Evolutionary conservation across 139 green algal species (phyloP), one percentile per base, ranked within the genome.

Genomic region (Picochlorum sp.): DNA sequence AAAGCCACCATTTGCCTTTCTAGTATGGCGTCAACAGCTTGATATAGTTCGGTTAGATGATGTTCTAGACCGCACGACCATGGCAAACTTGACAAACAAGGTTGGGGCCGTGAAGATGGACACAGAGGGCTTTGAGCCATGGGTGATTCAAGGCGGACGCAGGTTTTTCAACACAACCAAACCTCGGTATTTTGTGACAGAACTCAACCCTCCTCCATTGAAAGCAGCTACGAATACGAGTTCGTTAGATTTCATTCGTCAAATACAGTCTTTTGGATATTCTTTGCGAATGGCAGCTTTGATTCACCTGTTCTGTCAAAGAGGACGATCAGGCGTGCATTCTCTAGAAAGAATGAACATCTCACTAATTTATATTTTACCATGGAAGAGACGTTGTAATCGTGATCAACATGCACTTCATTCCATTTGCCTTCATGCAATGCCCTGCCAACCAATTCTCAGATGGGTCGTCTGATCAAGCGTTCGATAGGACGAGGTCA

Each of bases 21-120:
- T 26, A 14, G 50, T 58, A 11, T 49, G 23, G 50, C 56, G 56
- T n/a, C 16, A 28, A 45, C 16, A 62, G 6, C 16, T 62, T 45
- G 16, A 62, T 9, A 9, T 62, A 21, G 18, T 45, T 10, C 16
- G 18, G 8, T 18, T 62, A 20, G 56, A 62, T 51, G 56, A 62
- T n/a, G 18, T 62, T 13, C 4, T 62, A 21, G 32, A 14, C 16
- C 23, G 23, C 23, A 58, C 23, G 10, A 56, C 16, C 47, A 26
- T 62, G 16, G 30, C 10, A 45, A 20, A 45, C 16, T 13, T 62
- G 16, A 28, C 30, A 45, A 16, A 1, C 18, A n/a, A 20, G 18
- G 56, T 62, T 20, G 47, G 47, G 47, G 47, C 47, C 4, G 13
- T 65, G n/a, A 65, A 65, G 57, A 65, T 65, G 18, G 58, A 65